Evolutionary conservation across 2,329 filamentous ascomycete genomes (phyloP).

Genomic region (Zymoseptoria pseudotritici): DNA sequence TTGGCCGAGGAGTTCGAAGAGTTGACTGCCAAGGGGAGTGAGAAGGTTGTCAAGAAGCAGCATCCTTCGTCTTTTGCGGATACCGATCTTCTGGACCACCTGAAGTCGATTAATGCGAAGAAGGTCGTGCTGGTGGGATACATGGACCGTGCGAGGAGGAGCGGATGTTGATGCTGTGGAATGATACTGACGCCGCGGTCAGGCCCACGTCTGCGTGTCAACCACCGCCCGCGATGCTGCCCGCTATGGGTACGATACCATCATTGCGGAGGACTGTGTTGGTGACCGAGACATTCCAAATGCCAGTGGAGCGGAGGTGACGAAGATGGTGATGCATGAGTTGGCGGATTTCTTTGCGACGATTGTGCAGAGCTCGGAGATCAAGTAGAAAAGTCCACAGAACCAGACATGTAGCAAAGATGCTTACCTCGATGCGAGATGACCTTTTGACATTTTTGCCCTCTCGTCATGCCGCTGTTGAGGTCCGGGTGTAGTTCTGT

Average conservation of each 20-base stretch:
- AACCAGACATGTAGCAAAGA: too few species aligned
- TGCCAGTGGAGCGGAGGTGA: conserved; percentile 48
- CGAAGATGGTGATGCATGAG: conserved; percentile 49
- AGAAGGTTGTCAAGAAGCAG: conserved; percentile 54
- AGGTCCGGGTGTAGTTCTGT: too few species aligned
- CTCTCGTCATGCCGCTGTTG: too few species aligned
- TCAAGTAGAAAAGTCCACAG: conserved; percentile 29
- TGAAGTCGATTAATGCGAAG: conserved; percentile 37
- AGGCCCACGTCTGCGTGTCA: conserved; percentile 56
- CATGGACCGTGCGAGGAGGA: conserved; percentile 34
- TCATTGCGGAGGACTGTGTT: conserved; percentile 55
- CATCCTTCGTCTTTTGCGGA: conserved; percentile 54
- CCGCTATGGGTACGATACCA: conserved; percentile 56
- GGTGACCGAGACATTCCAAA: conserved; percentile 62
- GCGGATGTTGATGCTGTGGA: too few species aligned
- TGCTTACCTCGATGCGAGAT: too few species aligned
- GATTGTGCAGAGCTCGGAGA: conserved; percentile 46
- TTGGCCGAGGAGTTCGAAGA: conserved; percentile 56
- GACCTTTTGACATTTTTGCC: too few species aligned
- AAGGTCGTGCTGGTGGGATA: conserved; percentile 58
- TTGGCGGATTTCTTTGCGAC: conserved; percentile 58
- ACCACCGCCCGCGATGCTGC: conserved; percentile 55
- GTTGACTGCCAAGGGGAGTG: conserved; percentile 45
- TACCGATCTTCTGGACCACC: conserved; percentile 50
- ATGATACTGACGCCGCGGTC: too few species aligned